phyloP scores from a whole-genome alignment of 225 moss, liverwort and hornwort species.

The Marchantia paleacea region DNA sequence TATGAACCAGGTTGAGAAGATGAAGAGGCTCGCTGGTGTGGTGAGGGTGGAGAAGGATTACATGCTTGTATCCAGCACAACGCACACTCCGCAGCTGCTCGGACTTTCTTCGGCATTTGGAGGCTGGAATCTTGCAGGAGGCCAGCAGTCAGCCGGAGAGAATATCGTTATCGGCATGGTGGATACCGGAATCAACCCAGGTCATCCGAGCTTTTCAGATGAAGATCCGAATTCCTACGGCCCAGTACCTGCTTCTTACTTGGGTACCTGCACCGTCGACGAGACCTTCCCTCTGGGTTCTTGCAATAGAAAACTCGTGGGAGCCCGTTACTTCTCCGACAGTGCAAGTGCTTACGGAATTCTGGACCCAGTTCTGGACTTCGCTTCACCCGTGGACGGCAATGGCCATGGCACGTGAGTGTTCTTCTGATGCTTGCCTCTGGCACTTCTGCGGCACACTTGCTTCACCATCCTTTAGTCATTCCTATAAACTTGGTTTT shows the following conservation, averaged over 20 bases:
- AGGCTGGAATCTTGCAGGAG: not conserved
- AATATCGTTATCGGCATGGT: slow-evolving; percentile 17
- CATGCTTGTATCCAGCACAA: not conserved
- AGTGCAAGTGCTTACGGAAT: not conserved
- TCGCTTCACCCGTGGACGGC: slow-evolving; percentile 13
- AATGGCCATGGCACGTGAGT: slow-evolving; percentile 22
- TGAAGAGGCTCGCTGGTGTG: not conserved
- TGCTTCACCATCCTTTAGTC: no score
- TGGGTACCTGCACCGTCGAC: not conserved
- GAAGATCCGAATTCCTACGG: not conserved
- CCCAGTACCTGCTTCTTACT: slow-evolving; percentile 3
- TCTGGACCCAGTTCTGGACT: slow-evolving; percentile 6
- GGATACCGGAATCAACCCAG: slow-evolving; percentile 15
- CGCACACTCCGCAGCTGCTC: slow-evolving; percentile 10
- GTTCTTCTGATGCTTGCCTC: not conserved
- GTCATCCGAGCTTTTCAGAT: slow-evolving; percentile 11
- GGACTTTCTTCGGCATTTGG: not conserved
- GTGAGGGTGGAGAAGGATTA: slow-evolving; percentile 12
- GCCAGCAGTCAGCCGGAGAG: slow-evolving; percentile 2
- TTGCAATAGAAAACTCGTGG: slow-evolving; percentile 22
- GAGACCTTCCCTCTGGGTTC: slow-evolving; percentile 1
- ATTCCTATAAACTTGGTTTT: no score
- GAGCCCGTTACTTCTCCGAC: slow-evolving; percentile 1
- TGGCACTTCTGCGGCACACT: no score
- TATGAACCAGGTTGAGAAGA: not conserved